Base-by-base conservation (phyloP, 352 stramenopile genomes). In the Pseudoperonospora humuli region DNA sequence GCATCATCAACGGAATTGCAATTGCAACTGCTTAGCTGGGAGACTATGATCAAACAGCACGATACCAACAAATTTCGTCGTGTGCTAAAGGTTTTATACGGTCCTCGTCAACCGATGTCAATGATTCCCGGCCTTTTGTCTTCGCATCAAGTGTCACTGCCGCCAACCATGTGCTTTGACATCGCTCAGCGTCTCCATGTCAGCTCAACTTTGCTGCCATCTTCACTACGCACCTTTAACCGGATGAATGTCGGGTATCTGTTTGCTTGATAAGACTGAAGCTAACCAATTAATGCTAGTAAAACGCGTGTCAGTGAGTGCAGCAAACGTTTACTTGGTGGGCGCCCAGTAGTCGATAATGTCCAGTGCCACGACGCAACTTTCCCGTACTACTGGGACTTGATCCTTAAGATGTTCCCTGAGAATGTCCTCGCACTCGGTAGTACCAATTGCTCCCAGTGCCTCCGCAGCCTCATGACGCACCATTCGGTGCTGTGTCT, bases 381-480 rank as follows among this genome's bases (percentile, higher is more conserved):
- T 97, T 72, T 99, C 93, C 31, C 82, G 65, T 31, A 99, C 93
- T 25, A 98, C 86, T 39, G 77, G 72, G 34, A 96, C 78, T 23
- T 57, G 36, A 57, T 91, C 78, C 39, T 80, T 67, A 15, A 79
- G 54, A 50, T 86, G 84, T 9, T 72, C 37, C 29, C 70, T 63
- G 9, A 99, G 58, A 32, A 98, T 87, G 18, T 68, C 58, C 64
- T 98, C 86, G 44, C 86, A 96, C 27, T 97, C 85, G 25, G 70
- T 70, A 13, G 86, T 89, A 50, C 94, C 94, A 53, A 99, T 97
- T 4, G 95, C 91, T 40, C 96, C 96, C 6, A 98, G 71, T 19
- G 96, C 95, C 75, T 99, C 96, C 0, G 95, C 95, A 24, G 90
- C 95, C 62, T 99, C 96, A 64, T 99, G 96, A 50, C 96, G 84